Evolutionary conservation across 2,329 filamentous ascomycete species (phyloP).

Genomic region (Fusarium cicatricum): DNA sequence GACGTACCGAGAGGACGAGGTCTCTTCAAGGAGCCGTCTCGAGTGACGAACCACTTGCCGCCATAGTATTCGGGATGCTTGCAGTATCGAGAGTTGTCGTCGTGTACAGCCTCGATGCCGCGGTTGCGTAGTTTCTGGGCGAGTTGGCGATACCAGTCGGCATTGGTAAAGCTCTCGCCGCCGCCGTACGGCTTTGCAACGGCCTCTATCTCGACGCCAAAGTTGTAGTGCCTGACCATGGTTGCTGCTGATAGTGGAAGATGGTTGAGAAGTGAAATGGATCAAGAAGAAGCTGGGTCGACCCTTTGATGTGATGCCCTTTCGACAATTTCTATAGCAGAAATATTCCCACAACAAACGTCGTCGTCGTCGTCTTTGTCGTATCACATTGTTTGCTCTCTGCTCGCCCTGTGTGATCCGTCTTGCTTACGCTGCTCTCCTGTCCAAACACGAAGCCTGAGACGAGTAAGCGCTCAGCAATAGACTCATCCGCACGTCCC

Average conservation of each 20-base stretch:
- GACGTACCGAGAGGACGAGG: constrained; percentile 47
- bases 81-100: constrained; percentile 50
- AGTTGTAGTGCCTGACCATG: constrained; percentile 50
- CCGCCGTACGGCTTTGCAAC: constrained; percentile 50
- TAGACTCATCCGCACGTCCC: constrained; percentile 15
- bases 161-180: constrained; percentile 48
- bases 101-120: constrained; percentile 49
- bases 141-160: constrained; percentile 52
- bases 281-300: too few relatives aligned
- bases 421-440: constrained; percentile 6
- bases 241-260: not conserved
- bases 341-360: too few relatives aligned
- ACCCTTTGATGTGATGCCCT: too few relatives aligned
- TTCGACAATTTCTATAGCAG: too few relatives aligned
- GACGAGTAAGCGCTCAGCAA: constrained; percentile 20
- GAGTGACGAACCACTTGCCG: constrained; percentile 53
- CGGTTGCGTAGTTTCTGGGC: constrained; percentile 51
- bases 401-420: constrained; percentile 11
- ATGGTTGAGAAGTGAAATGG: too few relatives aligned
- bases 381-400: constrained; percentile 14
- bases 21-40: constrained; percentile 51
- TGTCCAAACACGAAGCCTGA: constrained; percentile 1
- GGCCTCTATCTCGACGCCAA: constrained; percentile 52
- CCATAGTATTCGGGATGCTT: constrained; percentile 54
- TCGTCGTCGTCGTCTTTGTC: not conserved